These are phyloP conservation scores for Filobasidium floriforme DNA, from an alignment of 768 basidiomycete genomes.

Conservation along the genomic window DNA sequence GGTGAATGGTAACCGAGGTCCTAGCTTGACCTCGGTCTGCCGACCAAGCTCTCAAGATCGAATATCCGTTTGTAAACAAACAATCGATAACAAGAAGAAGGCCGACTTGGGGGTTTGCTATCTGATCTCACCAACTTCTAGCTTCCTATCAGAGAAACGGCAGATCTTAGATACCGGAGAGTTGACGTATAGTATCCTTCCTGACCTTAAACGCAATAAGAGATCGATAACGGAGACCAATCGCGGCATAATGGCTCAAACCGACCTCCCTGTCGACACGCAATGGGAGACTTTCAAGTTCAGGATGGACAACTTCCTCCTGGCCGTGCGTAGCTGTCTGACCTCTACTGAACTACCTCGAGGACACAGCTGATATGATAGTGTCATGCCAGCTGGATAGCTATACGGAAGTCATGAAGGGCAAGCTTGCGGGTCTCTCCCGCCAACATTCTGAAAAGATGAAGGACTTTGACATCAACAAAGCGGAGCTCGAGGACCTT, in stretches of 20 bases:
- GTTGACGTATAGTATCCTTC: too few relatives aligned
- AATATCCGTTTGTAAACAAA: background rate
- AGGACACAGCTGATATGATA: background rate
- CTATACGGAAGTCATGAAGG: conserved; percentile 2
- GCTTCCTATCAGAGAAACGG: too few relatives aligned
- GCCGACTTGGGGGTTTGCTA: background rate
- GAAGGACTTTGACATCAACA: background rate
- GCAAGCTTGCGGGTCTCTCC: background rate
- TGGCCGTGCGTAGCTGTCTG: background rate
- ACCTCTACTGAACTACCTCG: background rate
- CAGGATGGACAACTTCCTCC: background rate
- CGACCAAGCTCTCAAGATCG: too few relatives aligned
- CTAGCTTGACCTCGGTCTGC: too few relatives aligned
- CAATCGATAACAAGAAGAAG: background rate
- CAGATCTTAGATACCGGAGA: too few relatives aligned
- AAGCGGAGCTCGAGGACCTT: background rate
- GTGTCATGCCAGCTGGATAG: background rate
- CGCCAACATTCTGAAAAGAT: background rate
- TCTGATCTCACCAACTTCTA: background rate
- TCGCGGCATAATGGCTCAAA: background rate
- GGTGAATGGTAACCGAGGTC: too few relatives aligned
- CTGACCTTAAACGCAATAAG: background rate
- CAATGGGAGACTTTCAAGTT: conserved; percentile 3
- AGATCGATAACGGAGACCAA: background rate
- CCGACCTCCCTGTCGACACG: background rate